Evolutionary conservation across 2,329 filamentous ascomycete species (phyloP).

Genomic region (Huntiella savannae): DNA sequence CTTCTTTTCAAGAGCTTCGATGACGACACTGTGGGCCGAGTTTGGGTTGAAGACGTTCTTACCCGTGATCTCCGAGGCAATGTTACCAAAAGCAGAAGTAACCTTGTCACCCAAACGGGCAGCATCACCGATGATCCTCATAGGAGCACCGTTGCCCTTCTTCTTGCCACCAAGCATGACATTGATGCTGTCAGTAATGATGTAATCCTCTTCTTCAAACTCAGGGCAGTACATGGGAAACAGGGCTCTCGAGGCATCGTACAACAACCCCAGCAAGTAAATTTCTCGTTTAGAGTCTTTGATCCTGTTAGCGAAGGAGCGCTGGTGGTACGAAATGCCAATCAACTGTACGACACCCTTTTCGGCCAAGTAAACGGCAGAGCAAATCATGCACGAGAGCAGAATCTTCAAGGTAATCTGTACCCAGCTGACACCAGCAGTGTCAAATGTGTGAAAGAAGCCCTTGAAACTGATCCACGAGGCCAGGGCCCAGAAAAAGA

Average conservation of each 20-base stretch:
- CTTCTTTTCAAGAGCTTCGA: constrained; percentile 73
- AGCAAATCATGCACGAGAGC: constrained; percentile 46
- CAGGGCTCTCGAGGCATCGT: constrained; percentile 70
- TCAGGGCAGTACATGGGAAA: constrained; percentile 88
- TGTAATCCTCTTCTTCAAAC: constrained; percentile 77
- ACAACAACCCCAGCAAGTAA: constrained; percentile 62
- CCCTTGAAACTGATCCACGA: constrained; percentile 43
- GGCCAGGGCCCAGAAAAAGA: constrained; percentile 50
- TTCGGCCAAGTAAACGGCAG: constrained; percentile 54
- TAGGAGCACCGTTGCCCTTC: constrained; percentile 50
- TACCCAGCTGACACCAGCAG: constrained; percentile 29
- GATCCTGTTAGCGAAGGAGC: constrained; percentile 67
- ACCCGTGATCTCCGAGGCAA: constrained; percentile 86
- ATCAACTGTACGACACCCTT: constrained; percentile 67
- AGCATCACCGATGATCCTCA: constrained; percentile 58
- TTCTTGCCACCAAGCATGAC: constrained; percentile 41
- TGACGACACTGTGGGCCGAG: constrained; percentile 72
- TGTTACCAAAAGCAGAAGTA: constrained; percentile 78
- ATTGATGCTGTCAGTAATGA: constrained; percentile 72
- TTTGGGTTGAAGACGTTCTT: constrained; percentile 90
- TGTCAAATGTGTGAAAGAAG: constrained; percentile 23
- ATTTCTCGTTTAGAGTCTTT: constrained; percentile 79
- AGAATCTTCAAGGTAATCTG: constrained; percentile 44
- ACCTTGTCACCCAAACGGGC: constrained; percentile 82
- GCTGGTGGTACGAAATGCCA: constrained; percentile 68